Evolutionary conservation across 495 filamentous ascomycete species (phyloP), one percentile per base, ranked within the genome.

Genomic region (Neurospora sublineolata): DNA sequence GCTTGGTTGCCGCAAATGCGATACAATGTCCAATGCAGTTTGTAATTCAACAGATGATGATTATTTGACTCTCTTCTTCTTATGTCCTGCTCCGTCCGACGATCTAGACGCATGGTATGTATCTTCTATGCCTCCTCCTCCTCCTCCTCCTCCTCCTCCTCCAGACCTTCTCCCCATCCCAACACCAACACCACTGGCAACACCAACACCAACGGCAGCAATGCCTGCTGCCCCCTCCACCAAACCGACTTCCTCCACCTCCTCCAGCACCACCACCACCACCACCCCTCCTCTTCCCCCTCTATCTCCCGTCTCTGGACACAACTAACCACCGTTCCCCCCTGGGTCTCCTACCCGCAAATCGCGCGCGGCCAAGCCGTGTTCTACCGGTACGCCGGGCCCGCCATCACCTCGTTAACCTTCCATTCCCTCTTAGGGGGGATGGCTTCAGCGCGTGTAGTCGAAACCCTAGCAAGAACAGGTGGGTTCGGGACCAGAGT

Each of bases 341-440:
- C 84, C 16, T 96, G 92, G 92, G 93, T 96, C 1, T 88, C 93
- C 78, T 95, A 91, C 92, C 84, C 86, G 11, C 91, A 93, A 77
- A 90, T 97, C 73, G 81, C 85, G 73, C 81, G 91, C 75, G 91
- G 88, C 0, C 91, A 93, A 77, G 83, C 87, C 33, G 84, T 90
- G 1, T 91, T 90, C 75, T 91, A 89, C 76, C 87, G 93, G 23
- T 95, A 94, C 77, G 90, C 88, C 27, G 88, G 86, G 20, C 86
- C 90, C 4, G 87, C 86, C 40, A 76, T 91, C 16, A 88, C 84
- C 8, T 86, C 80, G 30, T 81, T 93, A 3, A 86, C 90, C 68
- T 92, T 89, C 75, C 84, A 90, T 60, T 87, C 85, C 67, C 80
- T 92, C 4, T 82, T 92, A 38, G 90, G 89, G 9, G 90, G 90